Conservation (phyloP, 306 rosid genomes). For the Gillenia trifoliata region DNA sequence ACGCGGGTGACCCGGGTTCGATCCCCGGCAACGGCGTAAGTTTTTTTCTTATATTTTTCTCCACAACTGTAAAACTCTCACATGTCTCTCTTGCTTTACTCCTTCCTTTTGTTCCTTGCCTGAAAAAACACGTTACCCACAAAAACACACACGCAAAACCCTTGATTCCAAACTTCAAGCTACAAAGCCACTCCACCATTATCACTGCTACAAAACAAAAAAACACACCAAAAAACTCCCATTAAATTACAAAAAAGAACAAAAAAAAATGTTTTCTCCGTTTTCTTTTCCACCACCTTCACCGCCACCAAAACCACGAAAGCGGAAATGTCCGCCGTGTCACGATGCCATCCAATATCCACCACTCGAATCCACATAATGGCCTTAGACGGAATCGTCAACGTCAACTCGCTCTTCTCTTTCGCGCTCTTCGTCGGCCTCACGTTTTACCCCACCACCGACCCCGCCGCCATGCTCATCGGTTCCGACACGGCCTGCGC, state of each 20-base stretch:
- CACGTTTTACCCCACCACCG: conserved; percentile 48
- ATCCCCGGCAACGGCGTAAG: conserved; percentile 54
- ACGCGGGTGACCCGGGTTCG: conserved; percentile 65
- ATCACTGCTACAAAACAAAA: conserved; percentile 10
- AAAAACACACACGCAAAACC: conserved; percentile 21
- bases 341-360: conserved; percentile 28
- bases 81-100: neutral
- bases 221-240: neutral
- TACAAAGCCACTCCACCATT: conserved; percentile 22
- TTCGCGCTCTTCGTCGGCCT: conserved; percentile 81
- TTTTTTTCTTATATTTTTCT: neutral
- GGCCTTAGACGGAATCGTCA: conserved; percentile 84
- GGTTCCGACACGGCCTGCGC: conserved; percentile 28
- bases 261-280: neutral
- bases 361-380: conserved; percentile 62
- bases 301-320: neutral
- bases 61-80: neutral
- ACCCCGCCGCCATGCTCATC: conserved; percentile 33
- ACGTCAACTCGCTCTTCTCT: conserved; percentile 84
- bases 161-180: conserved; percentile 14
- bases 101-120: neutral
- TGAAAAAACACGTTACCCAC: conserved; percentile 11
- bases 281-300: neutral
- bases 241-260: neutral
- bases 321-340: conserved; percentile 40